Base-by-base conservation (phyloP, 305 asterid species). In the Fraxinus floribunda region DNA sequence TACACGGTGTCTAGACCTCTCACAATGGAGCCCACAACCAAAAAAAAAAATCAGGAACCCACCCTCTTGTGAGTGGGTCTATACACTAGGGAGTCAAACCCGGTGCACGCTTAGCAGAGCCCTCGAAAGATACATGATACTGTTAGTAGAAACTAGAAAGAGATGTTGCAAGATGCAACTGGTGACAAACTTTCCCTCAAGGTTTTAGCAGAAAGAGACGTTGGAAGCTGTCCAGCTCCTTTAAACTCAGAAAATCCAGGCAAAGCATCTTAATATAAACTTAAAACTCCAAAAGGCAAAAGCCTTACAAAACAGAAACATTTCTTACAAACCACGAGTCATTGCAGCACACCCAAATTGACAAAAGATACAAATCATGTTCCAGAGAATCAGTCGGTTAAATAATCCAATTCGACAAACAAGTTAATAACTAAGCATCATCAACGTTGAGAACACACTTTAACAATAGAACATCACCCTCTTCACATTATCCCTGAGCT, bases 381-480 rank as follows among this genome's bases (percentile, higher is more conserved):
- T 68, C 30, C 75, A 29, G 75, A 11, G 39, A 24, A 29, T 68
- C 75, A 68, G 75, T 29, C n/a, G 20, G 18, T 5, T 68, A 10
- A 26, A 24, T 68, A 68, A 55, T n/a, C 38, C 38, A 68, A 4
- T 11, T 13, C 38, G 38, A 68, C 39, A 68, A 68, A 68, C 75
- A 29, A 68, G 10, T 26, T 29, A 68, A 30, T 68, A 18, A 55
- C 66, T n/a, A 55, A 55, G 66, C 66, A 68, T 68, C 36, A 68
- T 29, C 75, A 15, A 68, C 2, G 38, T 68, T 24, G 38, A 10
- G 36, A 29, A 26, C 75, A 13, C 57, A 38, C 32, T 78, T 78
- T 39, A 89, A 57, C 91, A 89, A 78, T 89, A 89, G 81, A 89
- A 89, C 91, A 89, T 89, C 68, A 89, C 90, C 81, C 83, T 84